phyloP scores from a whole-genome alignment of 768 basidiomycete species.

The Hydnomerulius pinastri region DNA sequence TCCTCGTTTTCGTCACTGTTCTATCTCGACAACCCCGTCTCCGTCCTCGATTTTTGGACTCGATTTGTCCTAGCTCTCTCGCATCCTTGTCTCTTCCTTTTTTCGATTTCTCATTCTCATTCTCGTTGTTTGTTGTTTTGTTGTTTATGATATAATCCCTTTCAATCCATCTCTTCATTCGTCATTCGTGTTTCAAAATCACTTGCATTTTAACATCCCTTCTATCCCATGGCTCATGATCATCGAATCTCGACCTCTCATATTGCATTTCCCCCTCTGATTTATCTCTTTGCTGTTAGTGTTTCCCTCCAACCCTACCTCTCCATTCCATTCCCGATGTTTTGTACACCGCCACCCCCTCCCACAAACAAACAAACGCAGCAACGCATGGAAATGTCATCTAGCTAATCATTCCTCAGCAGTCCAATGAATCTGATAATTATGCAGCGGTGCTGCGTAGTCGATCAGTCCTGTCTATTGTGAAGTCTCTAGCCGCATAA shows the following conservation, averaged over 20 bases:
- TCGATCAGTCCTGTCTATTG: neutral
- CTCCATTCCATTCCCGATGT: no score
- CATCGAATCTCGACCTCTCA: constrained; percentile 28
- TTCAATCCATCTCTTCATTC: constrained; percentile 16
- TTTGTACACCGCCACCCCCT: constrained; percentile 35
- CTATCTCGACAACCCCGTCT: constrained; percentile 7
- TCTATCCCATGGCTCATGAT: constrained; percentile 19
- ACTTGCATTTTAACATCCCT: constrained; percentile 18
- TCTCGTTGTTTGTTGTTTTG: no score
- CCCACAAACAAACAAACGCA: no score
- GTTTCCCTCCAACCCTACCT: no score
- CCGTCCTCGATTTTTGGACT: constrained; percentile 1
- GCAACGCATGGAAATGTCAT: constrained; percentile 26
- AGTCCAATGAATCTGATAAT: no score
- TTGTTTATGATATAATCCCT: constrained; percentile 31
- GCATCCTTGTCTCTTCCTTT: constrained; percentile 12
- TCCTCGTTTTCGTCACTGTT: constrained; percentile 20
- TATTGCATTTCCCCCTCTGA: constrained; percentile 28
- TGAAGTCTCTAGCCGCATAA: neutral
- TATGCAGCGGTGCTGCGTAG: constrained; percentile 10
- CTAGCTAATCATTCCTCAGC: constrained; percentile 16
- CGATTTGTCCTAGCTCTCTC: constrained; percentile 15
- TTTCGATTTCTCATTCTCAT: constrained; percentile 3
- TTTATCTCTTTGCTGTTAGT: constrained; percentile 32
- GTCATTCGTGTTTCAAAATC: constrained; percentile 29